Base-by-base conservation (phyloP, 164 flowering plant species). In the Platanus orientalis region DNA sequence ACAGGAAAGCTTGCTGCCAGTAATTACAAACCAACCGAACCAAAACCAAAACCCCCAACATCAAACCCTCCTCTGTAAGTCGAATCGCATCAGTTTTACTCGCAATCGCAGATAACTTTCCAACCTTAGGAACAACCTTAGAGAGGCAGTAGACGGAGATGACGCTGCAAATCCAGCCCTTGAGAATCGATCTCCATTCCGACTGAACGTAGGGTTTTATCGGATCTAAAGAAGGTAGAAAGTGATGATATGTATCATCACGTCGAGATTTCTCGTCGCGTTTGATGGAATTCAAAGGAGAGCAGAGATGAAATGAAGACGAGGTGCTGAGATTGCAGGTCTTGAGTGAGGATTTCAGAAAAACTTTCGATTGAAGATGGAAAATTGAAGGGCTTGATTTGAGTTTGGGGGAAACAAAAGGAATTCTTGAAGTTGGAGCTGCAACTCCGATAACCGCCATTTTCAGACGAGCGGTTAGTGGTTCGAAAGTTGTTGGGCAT, bases 121-220 rank as follows among this genome's bases (percentile, higher is more conserved):
- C 92, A 24, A 86, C 26, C 30, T 69, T 71, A 19, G 96, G 94
- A 39, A 91, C 83, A 50, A 80, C 55, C 29, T 62, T 71, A 54
- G 97, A 88, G 44, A 94, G 84, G 12, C 92, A 84, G 74, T 71
- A 74, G 7, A 83, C 96, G 4, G 96, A 88, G 44, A 88, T 47
- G 2, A 76, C 69, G 70, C 96, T 84, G 76, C 89, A 92, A 44
- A 83, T 49, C 99, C 99, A 94, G n/a, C 96, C 99, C 3, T 64
- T 66, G 66, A 91, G 73, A 34, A 94, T 80, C 10, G 81, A 74
- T 29, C 45, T 68, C 83, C 78, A 76, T 27, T 94, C 81, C 28
- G 94, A 68, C 54, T 67, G 76, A 29, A 91, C 57, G 64, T 52
- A 89, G 60, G 97, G 96, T 47, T 70, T 80, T 54, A 88, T 74